A percentile compares a stretch with the other conserved stretches of the same genome.
Conservation (phyloP, 441 rosid species). For the Capsella rubella region DNA sequence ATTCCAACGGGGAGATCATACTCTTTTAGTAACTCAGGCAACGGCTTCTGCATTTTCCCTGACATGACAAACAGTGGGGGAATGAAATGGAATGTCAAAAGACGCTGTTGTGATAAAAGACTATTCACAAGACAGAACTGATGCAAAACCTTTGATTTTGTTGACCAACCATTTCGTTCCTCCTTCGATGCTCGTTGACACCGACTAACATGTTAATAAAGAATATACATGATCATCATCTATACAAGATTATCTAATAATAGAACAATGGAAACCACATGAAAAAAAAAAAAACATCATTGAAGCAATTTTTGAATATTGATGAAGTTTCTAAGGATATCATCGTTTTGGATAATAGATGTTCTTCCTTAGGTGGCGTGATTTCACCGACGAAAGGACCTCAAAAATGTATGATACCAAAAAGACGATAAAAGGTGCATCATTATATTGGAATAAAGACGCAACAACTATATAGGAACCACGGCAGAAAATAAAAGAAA, state of each 20-base stretch:
- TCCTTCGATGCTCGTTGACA: slow-evolving; percentile 80
- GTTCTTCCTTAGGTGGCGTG: not conserved
- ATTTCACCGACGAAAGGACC: not conserved
- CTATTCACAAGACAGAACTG: not conserved
- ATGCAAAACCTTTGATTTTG: slow-evolving; percentile 68
- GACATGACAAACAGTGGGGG: not conserved
- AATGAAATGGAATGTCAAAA: not conserved
- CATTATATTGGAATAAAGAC: too few relatives aligned
- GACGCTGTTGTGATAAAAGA: not conserved
- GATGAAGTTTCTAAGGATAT: not conserved
- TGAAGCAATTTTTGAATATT: too few relatives aligned
- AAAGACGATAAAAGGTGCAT: too few relatives aligned
- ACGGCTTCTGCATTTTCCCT: slow-evolving; percentile 96
- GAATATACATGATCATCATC: not conserved
- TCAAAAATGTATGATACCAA: too few relatives aligned
- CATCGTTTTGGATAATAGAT: not conserved
- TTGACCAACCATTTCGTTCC: slow-evolving; percentile 94
- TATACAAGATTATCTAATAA: not conserved
- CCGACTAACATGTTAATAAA: slow-evolving; percentile 51
- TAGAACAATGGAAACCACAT: not conserved
- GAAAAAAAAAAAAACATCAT: not conserved
- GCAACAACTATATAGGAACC: too few relatives aligned
- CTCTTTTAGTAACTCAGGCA: slow-evolving; percentile 84
- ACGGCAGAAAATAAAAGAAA: not conserved
- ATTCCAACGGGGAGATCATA: slow-evolving; percentile 79